Evolutionary conservation across 805 yeast genomes (phyloP), one percentile per base, ranked within the genome.

Genomic region (Pichia nanzhaoensis): DNA sequence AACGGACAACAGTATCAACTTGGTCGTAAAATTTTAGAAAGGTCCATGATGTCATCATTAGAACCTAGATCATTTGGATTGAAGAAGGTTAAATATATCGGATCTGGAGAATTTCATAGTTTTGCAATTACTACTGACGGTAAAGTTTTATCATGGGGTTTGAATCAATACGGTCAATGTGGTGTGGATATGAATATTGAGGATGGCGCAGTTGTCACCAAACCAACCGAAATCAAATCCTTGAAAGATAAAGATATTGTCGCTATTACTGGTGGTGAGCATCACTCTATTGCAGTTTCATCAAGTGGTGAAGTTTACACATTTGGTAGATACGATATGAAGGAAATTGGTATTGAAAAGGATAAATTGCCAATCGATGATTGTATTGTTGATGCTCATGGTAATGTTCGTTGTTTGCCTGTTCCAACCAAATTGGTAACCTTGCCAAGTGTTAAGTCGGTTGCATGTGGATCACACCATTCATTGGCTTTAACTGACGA

Each of bases 141-240:
- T 35, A 73, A 73, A 31, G 88, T 93, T 1, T 74, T 75, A 51
- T 74, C 93, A 9, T 93, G 99, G 99, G 99, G 99, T 7, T 73
- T 93, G 57, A 93, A 93, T 62, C 97, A 93, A 65, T 93, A 78
- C 60, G 98, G 98, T 19, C 99, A 93, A 67, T 88, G 97, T 70
- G 98, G 96, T 47, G 71, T 82, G 20, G 71, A 85, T 14, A 81
- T 82, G 31, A 79, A 78, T 41, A 76, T 85, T 45, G 93, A 84
- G 57, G 96, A 88, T 64, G 96, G 95, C 19, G 84, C 93, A 2
- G 73, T 86, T 46, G 78, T 93, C 37, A 68, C 80, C 9, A 77
- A 71, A 42, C 98, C 99, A 21, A 84, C 90, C 0, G 74, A 75
- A 44, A 82, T 90, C 37, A 70, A 73, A n/a, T 70, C 73, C 14